Evolutionary conservation across 306 rosid genomes (phyloP).

Genomic region (Cicer yamashitae): DNA sequence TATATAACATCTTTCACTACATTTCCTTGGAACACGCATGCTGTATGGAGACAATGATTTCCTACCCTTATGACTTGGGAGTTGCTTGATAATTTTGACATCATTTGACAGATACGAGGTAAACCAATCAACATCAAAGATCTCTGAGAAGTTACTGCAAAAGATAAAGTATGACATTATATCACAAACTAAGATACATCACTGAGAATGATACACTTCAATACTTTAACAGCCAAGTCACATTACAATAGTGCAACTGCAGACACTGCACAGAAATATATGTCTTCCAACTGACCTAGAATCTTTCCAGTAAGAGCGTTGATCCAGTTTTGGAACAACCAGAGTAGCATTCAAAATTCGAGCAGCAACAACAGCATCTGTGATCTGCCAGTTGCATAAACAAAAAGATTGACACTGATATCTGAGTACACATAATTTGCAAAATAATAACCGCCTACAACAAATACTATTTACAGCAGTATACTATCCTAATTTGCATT

Average conservation of each 20-base stretch:
- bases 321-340: constrained; percentile 91
- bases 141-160: constrained; percentile 95
- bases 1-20: constrained; percentile 89
- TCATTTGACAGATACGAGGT: constrained; percentile 75
- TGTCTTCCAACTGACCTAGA: constrained; percentile 66
- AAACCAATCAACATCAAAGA: constrained; percentile 91
- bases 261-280: constrained; percentile 24
- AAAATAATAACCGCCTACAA: constrained; percentile 37
- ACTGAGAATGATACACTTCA: neutral
- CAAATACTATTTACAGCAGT: constrained; percentile 22
- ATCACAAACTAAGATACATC: constrained; percentile 13
- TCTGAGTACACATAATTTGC: constrained; percentile 33
- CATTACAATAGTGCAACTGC: constrained; percentile 18
- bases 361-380: constrained; percentile 97
- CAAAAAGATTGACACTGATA: constrained; percentile 41
- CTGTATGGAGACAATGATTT: constrained; percentile 64
- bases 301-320: constrained; percentile 97
- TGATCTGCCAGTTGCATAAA: constrained; percentile 70
- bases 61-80: constrained; percentile 75
- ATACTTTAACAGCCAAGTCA: constrained; percentile 27
- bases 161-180: constrained; percentile 46
- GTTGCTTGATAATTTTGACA: constrained; percentile 84
- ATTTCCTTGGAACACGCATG: constrained; percentile 98
- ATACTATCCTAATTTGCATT: constrained; percentile 1
- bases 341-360: constrained; percentile 95